phyloP scores from a whole-genome alignment of 495 filamentous ascomycete genomes.

The Pseudevernia furfuracea region DNA sequence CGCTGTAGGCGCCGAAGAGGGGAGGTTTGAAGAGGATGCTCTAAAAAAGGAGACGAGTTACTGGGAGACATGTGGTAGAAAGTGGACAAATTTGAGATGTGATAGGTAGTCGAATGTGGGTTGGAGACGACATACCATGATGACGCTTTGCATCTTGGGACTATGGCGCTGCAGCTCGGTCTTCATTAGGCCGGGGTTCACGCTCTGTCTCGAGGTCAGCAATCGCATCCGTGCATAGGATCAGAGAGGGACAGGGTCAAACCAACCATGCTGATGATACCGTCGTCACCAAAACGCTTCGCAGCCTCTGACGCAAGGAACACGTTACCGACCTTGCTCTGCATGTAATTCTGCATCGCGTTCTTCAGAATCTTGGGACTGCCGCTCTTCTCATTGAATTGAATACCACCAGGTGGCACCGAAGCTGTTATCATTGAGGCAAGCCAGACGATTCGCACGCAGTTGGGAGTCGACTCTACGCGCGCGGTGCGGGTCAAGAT shows the following conservation, averaged over 20 bases:
- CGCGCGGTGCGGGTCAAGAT: constrained; percentile 35
- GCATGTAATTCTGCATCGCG: constrained; percentile 34
- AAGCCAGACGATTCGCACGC: constrained; percentile 39
- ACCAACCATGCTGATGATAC: constrained; percentile 25
- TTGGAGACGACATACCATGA: constrained; percentile 21
- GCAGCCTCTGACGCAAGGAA: constrained; percentile 36
- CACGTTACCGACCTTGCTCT: constrained; percentile 37
- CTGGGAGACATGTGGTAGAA: background rate
- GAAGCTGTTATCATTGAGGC: constrained; percentile 26
- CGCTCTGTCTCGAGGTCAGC: constrained; percentile 13
- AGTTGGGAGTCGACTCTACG: constrained; percentile 15
- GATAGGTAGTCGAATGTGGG: background rate
- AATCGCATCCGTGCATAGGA: background rate
- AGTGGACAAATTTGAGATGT: too few relatives aligned
- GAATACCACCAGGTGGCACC: constrained; percentile 28
- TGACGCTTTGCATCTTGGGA: constrained; percentile 18
- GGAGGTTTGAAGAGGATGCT: constrained; percentile 29
- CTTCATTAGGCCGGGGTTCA: constrained; percentile 41
- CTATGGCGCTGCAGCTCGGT: constrained; percentile 38
- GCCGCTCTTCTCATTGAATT: constrained; percentile 24
- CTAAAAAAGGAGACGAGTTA: constrained; percentile 20
- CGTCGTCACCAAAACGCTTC: constrained; percentile 27
- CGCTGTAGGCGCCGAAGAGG: constrained; percentile 39
- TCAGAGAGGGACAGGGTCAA: background rate
- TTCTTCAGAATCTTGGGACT: constrained; percentile 21